A percentile compares a stretch with the other conserved stretches of the same genome.
Conservation (phyloP, 805 yeast species). For the Wickerhamiella azyma region DNA sequence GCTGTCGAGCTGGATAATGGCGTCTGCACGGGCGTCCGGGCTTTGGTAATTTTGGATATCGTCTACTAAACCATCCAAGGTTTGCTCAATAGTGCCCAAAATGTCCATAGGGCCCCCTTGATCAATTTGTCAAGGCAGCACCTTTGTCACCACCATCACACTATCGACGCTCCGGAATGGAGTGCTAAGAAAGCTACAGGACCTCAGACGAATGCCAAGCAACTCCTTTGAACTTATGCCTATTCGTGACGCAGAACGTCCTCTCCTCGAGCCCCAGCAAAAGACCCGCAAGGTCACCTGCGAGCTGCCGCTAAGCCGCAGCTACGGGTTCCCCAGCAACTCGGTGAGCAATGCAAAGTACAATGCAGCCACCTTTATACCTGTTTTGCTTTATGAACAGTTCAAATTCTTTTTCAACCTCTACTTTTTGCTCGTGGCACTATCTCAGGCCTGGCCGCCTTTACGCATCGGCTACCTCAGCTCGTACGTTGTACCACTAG, state of each 20-base stretch:
- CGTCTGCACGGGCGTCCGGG: conserved; percentile 13
- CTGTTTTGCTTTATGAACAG: conserved; percentile 83
- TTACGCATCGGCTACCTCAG: conserved; percentile 86
- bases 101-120: background rate
- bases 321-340: conserved; percentile 39
- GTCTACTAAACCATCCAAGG: conserved; percentile 19
- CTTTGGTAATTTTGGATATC: conserved; percentile 22
- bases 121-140: background rate
- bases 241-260: conserved; percentile 4
- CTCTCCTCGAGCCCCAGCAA: background rate
- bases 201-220: background rate
- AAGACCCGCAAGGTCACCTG: conserved; percentile 6
- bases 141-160: background rate
- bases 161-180: conserved; percentile 2
- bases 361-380: conserved; percentile 74
- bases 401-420: conserved; percentile 93
- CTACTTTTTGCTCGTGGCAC: conserved; percentile 82
- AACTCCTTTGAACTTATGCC: conserved; percentile 4
- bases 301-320: conserved; percentile 12
- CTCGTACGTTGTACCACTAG: conserved; percentile 86
- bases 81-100: conserved; percentile 15
- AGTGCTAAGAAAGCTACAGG: conserved; percentile 1
- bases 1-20: conserved; percentile 18
- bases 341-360: conserved; percentile 91
- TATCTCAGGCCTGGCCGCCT: conserved; percentile 82